A percentile compares a stretch with the other conserved stretches of the same genome.
These are phyloP conservation scores for Aspergillus ostianus DNA, from an alignment of 495 filamentous ascomycete species.

Conservation along the genomic window DNA sequence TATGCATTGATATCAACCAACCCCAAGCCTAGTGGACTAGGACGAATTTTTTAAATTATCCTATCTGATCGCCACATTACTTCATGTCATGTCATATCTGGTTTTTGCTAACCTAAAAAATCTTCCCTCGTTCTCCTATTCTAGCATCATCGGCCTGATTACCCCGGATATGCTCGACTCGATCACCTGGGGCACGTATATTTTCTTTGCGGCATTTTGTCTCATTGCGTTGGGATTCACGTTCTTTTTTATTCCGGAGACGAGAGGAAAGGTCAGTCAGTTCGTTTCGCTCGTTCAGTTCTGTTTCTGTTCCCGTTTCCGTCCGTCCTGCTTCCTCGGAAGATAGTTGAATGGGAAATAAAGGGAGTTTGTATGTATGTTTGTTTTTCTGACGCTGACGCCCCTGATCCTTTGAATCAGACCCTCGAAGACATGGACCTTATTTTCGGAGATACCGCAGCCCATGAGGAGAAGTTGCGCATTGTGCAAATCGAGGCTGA, in stretches of 20 bases:
- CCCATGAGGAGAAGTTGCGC: constrained; percentile 67
- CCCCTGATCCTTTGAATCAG: constrained; percentile 12
- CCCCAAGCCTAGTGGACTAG: too few relatives aligned
- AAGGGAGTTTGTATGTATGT: too few relatives aligned
- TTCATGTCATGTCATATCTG: background rate
- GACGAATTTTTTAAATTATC: background rate
- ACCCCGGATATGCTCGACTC: constrained; percentile 71
- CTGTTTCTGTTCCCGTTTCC: too few relatives aligned
- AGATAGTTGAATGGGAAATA: too few relatives aligned
- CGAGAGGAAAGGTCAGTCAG: constrained; percentile 42
- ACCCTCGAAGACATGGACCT: constrained; percentile 63
- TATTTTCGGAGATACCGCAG: constrained; percentile 70
- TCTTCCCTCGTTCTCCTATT: background rate
- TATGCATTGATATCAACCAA: background rate
- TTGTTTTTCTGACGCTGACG: too few relatives aligned
- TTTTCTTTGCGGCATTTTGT: constrained; percentile 73
- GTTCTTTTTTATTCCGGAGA: constrained; percentile 63
- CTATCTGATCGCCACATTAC: background rate
- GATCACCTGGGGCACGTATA: constrained; percentile 75
- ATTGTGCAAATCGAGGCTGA: constrained; percentile 73
- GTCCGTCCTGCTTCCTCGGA: too few relatives aligned
- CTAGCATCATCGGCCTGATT: constrained; percentile 66
- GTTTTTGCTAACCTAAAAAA: background rate
- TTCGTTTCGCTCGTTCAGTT: background rate
- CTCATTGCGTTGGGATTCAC: constrained; percentile 60